A percentile compares a stretch with the other conserved stretches of the same genome.
Evolutionary conservation across 352 stramenopile species (phyloP).

Genomic region (Phytophthora pistaciae): DNA sequence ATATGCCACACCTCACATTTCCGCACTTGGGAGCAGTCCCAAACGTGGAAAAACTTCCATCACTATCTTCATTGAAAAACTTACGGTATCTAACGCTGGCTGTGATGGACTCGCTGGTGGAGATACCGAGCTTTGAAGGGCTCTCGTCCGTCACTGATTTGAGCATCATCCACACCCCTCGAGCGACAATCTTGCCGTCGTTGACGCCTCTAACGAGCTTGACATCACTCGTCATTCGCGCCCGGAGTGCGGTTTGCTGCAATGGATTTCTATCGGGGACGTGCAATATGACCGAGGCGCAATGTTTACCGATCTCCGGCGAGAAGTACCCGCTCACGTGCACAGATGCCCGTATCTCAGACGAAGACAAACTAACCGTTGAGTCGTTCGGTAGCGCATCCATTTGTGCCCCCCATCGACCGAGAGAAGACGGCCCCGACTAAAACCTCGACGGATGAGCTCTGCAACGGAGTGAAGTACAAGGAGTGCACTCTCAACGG

Average conservation of each 20-base stretch:
- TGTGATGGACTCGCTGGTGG: slow-evolving; percentile 3
- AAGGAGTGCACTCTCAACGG: slow-evolving; percentile 36
- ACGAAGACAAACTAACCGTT: slow-evolving; percentile 29
- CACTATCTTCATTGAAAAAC: slow-evolving; percentile 30
- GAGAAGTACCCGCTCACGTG: slow-evolving; percentile 37
- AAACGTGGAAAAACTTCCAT: slow-evolving; percentile 37
- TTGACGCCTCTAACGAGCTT: slow-evolving; percentile 22
- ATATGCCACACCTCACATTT: slow-evolving; percentile 49
- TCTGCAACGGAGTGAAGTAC: slow-evolving; percentile 43
- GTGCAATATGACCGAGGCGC: slow-evolving; percentile 34
- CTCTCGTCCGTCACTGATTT: slow-evolving; percentile 28
- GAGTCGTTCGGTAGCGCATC: slow-evolving; percentile 3
- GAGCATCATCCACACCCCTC: slow-evolving; percentile 33
- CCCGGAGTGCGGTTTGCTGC: slow-evolving; percentile 40
- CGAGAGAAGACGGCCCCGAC: slow-evolving; percentile 27
- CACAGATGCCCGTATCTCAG: slow-evolving; percentile 21
- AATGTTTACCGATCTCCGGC: slow-evolving; percentile 31
- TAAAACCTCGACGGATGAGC: slow-evolving; percentile 27
- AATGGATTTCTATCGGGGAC: slow-evolving; percentile 38
- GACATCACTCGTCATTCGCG: slow-evolving; percentile 27
- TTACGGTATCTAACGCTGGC: slow-evolving; percentile 42
- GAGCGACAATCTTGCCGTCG: slow-evolving; percentile 29
- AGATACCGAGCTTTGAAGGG: slow-evolving; percentile 26
- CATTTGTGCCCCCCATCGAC: slow-evolving; percentile 31
- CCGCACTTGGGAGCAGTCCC: slow-evolving; percentile 43